Conservation (phyloP, 129 eudicot species). For the Tagetes erecta region DNA sequence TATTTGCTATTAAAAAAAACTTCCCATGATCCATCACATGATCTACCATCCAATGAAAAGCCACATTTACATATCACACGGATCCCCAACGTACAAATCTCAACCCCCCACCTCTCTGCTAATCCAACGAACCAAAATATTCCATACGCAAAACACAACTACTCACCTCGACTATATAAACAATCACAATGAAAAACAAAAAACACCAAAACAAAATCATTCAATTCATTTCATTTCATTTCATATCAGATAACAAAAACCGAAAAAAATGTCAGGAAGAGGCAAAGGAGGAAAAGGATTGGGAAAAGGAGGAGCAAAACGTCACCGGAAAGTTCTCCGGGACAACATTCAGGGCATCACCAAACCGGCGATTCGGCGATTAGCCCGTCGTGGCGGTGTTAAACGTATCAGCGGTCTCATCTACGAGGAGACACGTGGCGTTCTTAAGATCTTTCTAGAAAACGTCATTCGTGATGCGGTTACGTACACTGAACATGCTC, state of each 20-base stretch:
- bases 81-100: conserved; percentile 7
- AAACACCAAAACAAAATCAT: neutral
- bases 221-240: too few species aligned
- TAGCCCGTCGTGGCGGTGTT: conserved; percentile 19
- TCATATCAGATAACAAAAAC: neutral
- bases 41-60: conserved; percentile 10
- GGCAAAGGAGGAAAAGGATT: conserved; percentile 25
- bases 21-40: too few species aligned
- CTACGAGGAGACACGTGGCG: conserved; percentile 14
- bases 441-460: conserved; percentile 11
- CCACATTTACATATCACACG: neutral
- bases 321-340: conserved; percentile 24
- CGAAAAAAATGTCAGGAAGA: conserved; percentile 10
- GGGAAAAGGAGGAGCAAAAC: conserved; percentile 27
- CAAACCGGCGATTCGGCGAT: conserved; percentile 15
- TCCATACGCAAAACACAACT: neutral
- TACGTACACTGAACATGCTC: neutral
- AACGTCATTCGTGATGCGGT: conserved; percentile 6
- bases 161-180: neutral
- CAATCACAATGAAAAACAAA: neutral
- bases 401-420: conserved; percentile 21
- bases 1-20: too few species aligned
- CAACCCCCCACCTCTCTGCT: neutral
- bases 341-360: conserved; percentile 24
- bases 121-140: conserved; percentile 3